Conservation (phyloP, 2,329 filamentous ascomycete species). For the Diaporthe aspalathi region DNA sequence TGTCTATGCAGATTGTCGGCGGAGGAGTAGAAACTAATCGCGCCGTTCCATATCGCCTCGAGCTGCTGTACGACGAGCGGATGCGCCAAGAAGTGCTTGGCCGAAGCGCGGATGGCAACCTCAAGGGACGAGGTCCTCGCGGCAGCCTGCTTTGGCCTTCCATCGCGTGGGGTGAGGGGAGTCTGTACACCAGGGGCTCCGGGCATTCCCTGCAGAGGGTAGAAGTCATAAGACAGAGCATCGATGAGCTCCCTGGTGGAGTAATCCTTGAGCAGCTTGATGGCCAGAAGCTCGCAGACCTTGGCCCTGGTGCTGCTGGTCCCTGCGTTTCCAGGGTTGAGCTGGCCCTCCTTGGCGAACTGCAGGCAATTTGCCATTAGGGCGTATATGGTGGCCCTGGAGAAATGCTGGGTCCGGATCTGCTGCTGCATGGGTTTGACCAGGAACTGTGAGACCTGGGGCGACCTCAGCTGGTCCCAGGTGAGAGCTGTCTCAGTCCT, state of each 20-base stretch:
- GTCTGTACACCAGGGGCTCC: slow-evolving; percentile 50
- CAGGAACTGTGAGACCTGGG: slow-evolving; percentile 94
- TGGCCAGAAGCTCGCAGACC: slow-evolving; percentile 89
- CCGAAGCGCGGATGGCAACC: slow-evolving; percentile 90
- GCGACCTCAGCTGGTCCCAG: slow-evolving; percentile 96
- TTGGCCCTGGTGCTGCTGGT: slow-evolving; percentile 86
- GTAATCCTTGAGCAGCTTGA: slow-evolving; percentile 91
- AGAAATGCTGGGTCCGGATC: slow-evolving; percentile 85
- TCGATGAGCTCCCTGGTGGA: slow-evolving; percentile 91
- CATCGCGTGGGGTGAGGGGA: slow-evolving; percentile 52
- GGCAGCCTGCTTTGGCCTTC: slow-evolving; percentile 64
- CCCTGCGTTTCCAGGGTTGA: slow-evolving; percentile 85
- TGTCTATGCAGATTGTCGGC: slow-evolving; percentile 85
- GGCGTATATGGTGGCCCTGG: slow-evolving; percentile 86
- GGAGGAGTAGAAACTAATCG: slow-evolving; percentile 91
- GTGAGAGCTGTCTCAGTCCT: slow-evolving; percentile 91
- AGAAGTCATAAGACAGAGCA: slow-evolving; percentile 93
- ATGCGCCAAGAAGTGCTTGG: slow-evolving; percentile 92
- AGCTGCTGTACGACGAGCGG: slow-evolving; percentile 92
- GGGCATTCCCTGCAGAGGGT: slow-evolving; percentile 85
- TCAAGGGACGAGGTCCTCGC: slow-evolving; percentile 91
- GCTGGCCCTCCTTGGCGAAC: slow-evolving; percentile 87
- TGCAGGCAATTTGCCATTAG: slow-evolving; percentile 94
- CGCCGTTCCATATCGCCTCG: slow-evolving; percentile 97
- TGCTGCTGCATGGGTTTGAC: slow-evolving; percentile 95